Percentiles rank a stretch among this genome's conserved stretches.
These are phyloP conservation scores for Lachnellula hyalina DNA, from an alignment of 2,329 filamentous ascomycete genomes.

Conservation along the genomic window DNA sequence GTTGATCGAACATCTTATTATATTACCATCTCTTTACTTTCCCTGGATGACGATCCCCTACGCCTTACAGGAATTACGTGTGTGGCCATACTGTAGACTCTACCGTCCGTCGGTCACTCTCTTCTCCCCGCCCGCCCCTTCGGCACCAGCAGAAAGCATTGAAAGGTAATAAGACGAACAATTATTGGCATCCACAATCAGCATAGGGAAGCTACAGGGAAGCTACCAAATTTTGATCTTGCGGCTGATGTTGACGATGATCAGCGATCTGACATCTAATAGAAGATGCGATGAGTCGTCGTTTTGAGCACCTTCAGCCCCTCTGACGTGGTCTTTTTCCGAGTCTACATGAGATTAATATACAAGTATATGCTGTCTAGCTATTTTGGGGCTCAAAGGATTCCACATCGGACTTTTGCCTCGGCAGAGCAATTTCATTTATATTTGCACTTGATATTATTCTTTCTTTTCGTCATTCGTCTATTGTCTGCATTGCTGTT, in stretches of 20 bases:
- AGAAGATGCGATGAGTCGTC: background rate
- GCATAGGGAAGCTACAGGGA: background rate
- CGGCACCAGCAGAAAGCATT: background rate
- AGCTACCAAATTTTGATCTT: background rate
- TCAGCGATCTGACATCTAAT: constrained; percentile 13
- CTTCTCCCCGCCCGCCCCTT: background rate
- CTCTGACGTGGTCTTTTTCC: background rate
- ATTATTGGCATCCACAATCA: background rate
- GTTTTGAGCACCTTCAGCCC: background rate
- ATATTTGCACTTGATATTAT: background rate
- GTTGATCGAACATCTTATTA: too few relatives aligned
- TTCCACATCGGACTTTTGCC: background rate
- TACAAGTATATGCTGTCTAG: background rate
- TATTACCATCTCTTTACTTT: too few relatives aligned
- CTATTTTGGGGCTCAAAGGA: background rate
- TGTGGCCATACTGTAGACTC: background rate
- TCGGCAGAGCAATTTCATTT: background rate
- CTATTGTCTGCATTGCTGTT: constrained; percentile 4
- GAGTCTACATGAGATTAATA: background rate
- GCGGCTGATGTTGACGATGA: constrained; percentile 14
- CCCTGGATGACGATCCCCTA: background rate
- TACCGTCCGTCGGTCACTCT: background rate
- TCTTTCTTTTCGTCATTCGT: background rate
- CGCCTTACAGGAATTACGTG: background rate
- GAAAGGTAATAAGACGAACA: background rate